Percentiles rank a stretch among this genome's conserved stretches.
phyloP scores from a whole-genome alignment of 2,329 filamentous ascomycete genomes.

The Calonectria henricotiae region DNA sequence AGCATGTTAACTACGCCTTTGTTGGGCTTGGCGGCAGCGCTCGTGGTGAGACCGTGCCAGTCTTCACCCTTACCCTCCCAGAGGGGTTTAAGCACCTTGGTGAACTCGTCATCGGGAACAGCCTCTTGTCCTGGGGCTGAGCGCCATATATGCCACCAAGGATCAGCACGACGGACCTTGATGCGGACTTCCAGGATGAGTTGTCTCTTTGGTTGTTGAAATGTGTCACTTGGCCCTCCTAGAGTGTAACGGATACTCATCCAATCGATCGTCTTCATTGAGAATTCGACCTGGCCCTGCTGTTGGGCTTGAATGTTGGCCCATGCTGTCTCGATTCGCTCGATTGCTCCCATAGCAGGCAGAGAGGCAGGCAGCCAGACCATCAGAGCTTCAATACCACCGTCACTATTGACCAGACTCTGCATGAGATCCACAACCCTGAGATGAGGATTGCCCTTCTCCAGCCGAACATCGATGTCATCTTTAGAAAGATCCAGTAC shows the following conservation, averaged over 20 bases:
- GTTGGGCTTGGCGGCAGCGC: constrained; percentile 64
- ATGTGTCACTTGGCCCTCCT: constrained; percentile 44
- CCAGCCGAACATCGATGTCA: constrained; percentile 73
- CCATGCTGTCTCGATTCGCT: constrained; percentile 74
- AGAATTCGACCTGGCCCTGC: constrained; percentile 67
- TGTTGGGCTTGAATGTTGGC: constrained; percentile 60
- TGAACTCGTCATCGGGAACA: constrained; percentile 57
- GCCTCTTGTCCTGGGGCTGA: constrained; percentile 44
- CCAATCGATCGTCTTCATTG: constrained; percentile 72
- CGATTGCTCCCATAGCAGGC: constrained; percentile 75
- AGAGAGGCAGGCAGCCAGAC: constrained; percentile 74
- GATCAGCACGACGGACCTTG: constrained; percentile 64
- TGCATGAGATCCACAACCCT: constrained; percentile 74
- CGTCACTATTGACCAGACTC: constrained; percentile 71
- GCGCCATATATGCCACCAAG: constrained; percentile 69
- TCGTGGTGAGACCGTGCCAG: constrained; percentile 66
- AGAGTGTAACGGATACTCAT: constrained; percentile 71
- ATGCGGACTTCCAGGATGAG: constrained; percentile 71
- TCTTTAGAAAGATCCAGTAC: constrained; percentile 71
- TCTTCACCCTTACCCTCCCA: constrained; percentile 64
- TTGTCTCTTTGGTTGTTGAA: constrained; percentile 54
- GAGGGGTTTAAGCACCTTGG: constrained; percentile 61
- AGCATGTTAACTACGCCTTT: constrained; percentile 66
- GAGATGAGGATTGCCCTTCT: constrained; percentile 78
- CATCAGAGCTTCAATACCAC: constrained; percentile 69